phyloP scores from a whole-genome alignment of 2,329 filamentous ascomycete species.

The Zasmidium citrigriseum region DNA sequence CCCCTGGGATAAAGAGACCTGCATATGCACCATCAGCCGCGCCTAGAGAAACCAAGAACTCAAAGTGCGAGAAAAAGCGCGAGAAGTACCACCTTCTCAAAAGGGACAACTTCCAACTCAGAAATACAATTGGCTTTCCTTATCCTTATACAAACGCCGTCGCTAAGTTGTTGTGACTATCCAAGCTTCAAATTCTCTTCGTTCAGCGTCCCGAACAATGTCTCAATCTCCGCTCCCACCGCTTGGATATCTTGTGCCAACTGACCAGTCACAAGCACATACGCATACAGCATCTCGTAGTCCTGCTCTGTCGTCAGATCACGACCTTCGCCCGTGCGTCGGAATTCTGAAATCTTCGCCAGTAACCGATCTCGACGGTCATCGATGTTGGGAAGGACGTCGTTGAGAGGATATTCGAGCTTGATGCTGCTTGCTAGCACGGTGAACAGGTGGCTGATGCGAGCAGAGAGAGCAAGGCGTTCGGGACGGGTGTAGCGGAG shows the following conservation, averaged over 20 bases:
- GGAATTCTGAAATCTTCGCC: slow-evolving; percentile 83
- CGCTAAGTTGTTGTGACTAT: not conserved
- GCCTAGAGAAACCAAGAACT: no score
- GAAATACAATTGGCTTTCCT: no score
- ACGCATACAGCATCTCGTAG: slow-evolving; percentile 90
- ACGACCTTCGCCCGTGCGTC: slow-evolving; percentile 63
- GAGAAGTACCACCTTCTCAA: no score
- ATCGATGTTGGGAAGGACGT: slow-evolving; percentile 81
- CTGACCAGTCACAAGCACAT: slow-evolving; percentile 65
- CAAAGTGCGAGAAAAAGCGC: no score
- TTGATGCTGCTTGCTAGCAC: slow-evolving; percentile 93
- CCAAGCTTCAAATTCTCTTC: slow-evolving; percentile 58
- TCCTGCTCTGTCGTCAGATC: slow-evolving; percentile 69
- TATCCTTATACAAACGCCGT: no score
- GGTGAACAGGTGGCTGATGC: slow-evolving; percentile 83
- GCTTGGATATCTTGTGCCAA: slow-evolving; percentile 34
- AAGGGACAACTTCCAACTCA: no score
- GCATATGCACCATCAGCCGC: no score
- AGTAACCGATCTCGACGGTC: slow-evolving; percentile 79
- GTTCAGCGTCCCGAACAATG: slow-evolving; percentile 61
- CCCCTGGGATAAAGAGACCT: no score
- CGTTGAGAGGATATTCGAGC: slow-evolving; percentile 88
- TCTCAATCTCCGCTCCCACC: slow-evolving; percentile 43
- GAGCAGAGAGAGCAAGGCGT: slow-evolving; percentile 75
- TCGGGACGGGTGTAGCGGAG: slow-evolving; percentile 78